These are phyloP conservation scores for Herpetospermum pedunculosum DNA, from an alignment of 306 rosid genomes.

Conservation along the genomic window DNA sequence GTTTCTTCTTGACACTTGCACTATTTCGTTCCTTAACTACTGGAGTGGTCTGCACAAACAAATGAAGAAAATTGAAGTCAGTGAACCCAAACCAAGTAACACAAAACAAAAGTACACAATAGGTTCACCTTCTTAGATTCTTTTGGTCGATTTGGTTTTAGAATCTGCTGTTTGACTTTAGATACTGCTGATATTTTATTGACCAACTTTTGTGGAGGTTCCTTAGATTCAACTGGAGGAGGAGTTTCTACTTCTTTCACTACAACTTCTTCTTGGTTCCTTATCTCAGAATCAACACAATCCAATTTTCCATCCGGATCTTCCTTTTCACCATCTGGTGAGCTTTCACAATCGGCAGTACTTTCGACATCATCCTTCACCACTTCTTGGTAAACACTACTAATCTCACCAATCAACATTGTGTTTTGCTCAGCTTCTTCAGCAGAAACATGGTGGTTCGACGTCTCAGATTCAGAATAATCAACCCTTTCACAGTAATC, in stretches of 20 bases:
- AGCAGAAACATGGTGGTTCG: slow-evolving; percentile 15
- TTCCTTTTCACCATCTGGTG: slow-evolving; percentile 24
- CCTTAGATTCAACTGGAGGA: slow-evolving; percentile 27
- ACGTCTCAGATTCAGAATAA: slow-evolving; percentile 23
- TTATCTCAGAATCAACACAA: slow-evolving; percentile 20
- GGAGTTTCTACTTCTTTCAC: slow-evolving; percentile 25
- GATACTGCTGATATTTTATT: slow-evolving; percentile 28
- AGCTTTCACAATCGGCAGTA: slow-evolving; percentile 21
- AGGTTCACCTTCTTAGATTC: slow-evolving; percentile 44
- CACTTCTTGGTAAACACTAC: slow-evolving; percentile 14
- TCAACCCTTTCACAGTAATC: slow-evolving; percentile 10
- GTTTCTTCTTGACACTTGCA: slow-evolving; percentile 49
- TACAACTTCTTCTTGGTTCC: slow-evolving; percentile 27
- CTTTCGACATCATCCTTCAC: slow-evolving; percentile 27
- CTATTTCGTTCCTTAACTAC: slow-evolving; percentile 31
- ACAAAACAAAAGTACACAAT: not conserved
- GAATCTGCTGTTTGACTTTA: slow-evolving; percentile 31
- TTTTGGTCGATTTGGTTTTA: slow-evolving; percentile 27
- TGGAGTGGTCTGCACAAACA: slow-evolving; percentile 37
- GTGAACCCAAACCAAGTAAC: not conserved
- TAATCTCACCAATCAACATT: slow-evolving; percentile 19
- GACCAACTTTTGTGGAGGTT: slow-evolving; percentile 26
- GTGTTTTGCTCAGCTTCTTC: slow-evolving; percentile 20
- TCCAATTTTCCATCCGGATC: slow-evolving; percentile 22
- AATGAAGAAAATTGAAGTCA: slow-evolving; percentile 13